Evolutionary conservation across 1,284 basidiomycete species (phyloP).

Genomic region (Mixia osmundae): DNA sequence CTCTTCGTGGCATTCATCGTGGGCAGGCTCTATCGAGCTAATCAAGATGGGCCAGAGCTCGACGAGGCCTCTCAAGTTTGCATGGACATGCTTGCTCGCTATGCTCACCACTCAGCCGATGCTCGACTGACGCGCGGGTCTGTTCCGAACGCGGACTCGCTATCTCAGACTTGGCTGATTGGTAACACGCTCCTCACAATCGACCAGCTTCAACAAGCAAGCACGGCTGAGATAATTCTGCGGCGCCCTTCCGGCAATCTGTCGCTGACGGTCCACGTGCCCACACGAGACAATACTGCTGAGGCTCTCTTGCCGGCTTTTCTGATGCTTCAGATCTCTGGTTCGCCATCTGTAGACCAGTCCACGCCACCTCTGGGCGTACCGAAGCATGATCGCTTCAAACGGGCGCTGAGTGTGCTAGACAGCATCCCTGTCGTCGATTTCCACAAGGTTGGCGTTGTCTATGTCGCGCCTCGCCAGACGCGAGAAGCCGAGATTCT

Average conservation of each 20-base stretch:
- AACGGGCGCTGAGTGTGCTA: conserved; percentile 43
- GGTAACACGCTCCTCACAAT: conserved; percentile 74
- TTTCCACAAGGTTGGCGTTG: conserved; percentile 84
- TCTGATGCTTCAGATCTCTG: not conserved
- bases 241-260: conserved; percentile 76
- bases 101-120: conserved; percentile 82
- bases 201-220: conserved; percentile 42
- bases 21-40: conserved; percentile 63
- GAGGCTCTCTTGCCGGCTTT: not conserved
- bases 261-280: conserved; percentile 28
- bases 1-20: conserved; percentile 69
- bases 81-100: conserved; percentile 91
- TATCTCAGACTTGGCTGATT: conserved; percentile 57
- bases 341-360: conserved; percentile 7
- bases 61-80: conserved; percentile 89
- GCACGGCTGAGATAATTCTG: conserved; percentile 74
- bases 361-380: conserved; percentile 24
- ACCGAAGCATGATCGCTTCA: conserved; percentile 30
- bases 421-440: conserved; percentile 87
- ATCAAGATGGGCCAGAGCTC: conserved; percentile 46
- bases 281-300: not conserved
- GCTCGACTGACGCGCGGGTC: conserved; percentile 63
- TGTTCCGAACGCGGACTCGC: conserved; percentile 14
- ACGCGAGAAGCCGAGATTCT: conserved; percentile 65
- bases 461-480: conserved; percentile 89